Conservation (phyloP, 176 grass and related monocot genomes). For the Aegilops speltoides region DNA sequence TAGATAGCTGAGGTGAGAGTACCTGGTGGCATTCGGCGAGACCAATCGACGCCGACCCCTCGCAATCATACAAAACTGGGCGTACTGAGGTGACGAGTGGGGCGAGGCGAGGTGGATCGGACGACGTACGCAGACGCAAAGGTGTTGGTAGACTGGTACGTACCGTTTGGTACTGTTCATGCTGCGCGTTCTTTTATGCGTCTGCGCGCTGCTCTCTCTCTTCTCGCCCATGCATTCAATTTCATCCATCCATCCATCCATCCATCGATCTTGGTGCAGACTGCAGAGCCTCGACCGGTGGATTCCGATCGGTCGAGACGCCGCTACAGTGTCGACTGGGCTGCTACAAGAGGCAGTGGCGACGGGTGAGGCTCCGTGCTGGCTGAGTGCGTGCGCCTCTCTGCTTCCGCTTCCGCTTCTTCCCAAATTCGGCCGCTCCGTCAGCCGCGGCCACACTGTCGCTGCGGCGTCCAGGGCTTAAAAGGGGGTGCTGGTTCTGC, state of each 20-base stretch:
- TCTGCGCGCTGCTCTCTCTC: background rate
- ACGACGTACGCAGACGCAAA: background rate
- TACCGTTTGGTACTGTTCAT: background rate
- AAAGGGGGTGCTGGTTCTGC: background rate
- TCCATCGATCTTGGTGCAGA: background rate
- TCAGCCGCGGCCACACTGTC: conserved; percentile 20
- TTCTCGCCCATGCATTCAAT: background rate
- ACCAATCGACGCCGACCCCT: conserved; percentile 16
- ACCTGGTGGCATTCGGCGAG: background rate
- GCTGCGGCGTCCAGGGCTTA: background rate
- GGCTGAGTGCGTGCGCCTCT: background rate
- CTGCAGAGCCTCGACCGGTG: conserved; percentile 15
- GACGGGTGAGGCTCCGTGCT: background rate
- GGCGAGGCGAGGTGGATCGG: background rate
- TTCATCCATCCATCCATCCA: background rate
- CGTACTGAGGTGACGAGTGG: conserved; percentile 36
- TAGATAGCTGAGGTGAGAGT: background rate
- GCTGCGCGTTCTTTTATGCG: background rate
- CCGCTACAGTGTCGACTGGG: conserved; percentile 15
- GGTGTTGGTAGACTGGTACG: background rate
- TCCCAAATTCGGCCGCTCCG: conserved; percentile 27
- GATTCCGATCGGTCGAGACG: conserved; percentile 17
- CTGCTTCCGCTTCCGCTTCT: conserved; percentile 14
- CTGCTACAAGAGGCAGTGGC: background rate
- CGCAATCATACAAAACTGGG: conserved; percentile 10